phyloP scores from a whole-genome alignment of 257 asterid genomes.

The Solanum appendiculatum region DNA sequence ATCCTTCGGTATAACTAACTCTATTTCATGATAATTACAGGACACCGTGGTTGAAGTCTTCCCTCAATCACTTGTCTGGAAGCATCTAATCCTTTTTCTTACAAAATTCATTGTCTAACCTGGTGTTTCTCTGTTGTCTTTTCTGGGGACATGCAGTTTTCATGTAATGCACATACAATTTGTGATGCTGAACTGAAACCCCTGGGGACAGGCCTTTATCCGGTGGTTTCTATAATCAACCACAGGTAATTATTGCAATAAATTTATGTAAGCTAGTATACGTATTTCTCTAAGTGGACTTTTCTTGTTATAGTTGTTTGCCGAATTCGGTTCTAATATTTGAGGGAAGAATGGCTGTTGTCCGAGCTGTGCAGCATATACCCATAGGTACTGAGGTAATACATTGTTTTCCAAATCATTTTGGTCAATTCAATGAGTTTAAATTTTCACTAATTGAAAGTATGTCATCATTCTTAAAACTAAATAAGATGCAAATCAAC shows the following conservation, averaged over 20 bases:
- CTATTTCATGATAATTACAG: neutral
- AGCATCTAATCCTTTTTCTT: neutral
- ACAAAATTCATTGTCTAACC: neutral
- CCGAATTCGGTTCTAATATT: conserved; percentile 85
- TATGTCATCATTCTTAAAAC: neutral
- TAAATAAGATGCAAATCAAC: neutral
- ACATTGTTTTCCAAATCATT: neutral
- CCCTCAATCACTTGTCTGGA: neutral
- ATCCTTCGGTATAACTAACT: neutral
- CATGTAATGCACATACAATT: conserved; percentile 97
- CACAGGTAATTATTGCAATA: conserved; percentile 54
- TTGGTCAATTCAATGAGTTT: neutral
- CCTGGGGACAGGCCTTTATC: conserved; percentile 84
- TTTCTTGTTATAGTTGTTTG: conserved; percentile 51
- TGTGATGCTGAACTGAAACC: conserved; percentile 91
- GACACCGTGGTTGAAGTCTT: neutral
- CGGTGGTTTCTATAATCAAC: conserved; percentile 78
- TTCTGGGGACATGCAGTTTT: conserved; percentile 41
- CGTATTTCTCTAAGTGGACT: conserved; percentile 16
- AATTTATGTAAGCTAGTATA: neutral
- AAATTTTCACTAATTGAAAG: neutral
- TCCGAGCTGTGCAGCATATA: conserved; percentile 62
- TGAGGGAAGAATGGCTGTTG: conserved; percentile 70
- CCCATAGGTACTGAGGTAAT: conserved; percentile 91
- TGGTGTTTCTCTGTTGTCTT: neutral